These are phyloP conservation scores for Ophiostoma sp. DNA, from an alignment of 2,329 filamentous ascomycete species.

Conservation along the genomic window DNA sequence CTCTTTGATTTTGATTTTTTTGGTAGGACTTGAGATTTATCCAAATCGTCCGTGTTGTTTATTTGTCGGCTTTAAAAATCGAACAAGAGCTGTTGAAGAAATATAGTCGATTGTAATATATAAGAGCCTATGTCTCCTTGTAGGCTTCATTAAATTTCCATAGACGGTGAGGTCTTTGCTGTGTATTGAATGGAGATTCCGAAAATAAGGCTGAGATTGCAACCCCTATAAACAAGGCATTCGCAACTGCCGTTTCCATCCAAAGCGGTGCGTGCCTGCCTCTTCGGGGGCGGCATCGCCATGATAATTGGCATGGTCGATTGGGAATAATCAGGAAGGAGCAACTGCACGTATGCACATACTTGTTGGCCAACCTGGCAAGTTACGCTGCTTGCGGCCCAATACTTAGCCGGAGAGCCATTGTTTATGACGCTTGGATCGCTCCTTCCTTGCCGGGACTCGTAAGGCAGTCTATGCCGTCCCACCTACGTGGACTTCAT, in stretches of 20 bases:
- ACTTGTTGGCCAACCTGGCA: not conserved
- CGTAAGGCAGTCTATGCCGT: not conserved
- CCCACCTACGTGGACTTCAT: not conserved
- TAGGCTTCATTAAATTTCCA: no score
- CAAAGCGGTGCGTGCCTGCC: not conserved
- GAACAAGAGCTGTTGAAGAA: no score
- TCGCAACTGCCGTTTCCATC: not conserved
- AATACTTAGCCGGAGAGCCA: not conserved
- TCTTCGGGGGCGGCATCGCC: not conserved
- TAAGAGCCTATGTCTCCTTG: no score
- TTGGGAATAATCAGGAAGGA: not conserved
- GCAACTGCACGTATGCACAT: not conserved
- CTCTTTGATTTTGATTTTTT: no score
- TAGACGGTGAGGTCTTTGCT: not conserved
- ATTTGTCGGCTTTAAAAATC: no score
- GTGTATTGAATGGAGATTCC: not conserved
- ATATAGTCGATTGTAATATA: not conserved
- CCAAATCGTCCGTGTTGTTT: not conserved
- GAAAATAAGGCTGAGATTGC: not conserved
- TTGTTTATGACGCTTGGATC: not conserved
- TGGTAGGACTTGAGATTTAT: not conserved
- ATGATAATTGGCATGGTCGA: not conserved
- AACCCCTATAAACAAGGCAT: not conserved
- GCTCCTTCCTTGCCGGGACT: not conserved
- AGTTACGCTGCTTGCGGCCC: not conserved